Percentiles rank a stretch among this genome's conserved stretches.
phyloP scores from a whole-genome alignment of 192 early-diverging fungal species.

The Coemansia sp. region DNA sequence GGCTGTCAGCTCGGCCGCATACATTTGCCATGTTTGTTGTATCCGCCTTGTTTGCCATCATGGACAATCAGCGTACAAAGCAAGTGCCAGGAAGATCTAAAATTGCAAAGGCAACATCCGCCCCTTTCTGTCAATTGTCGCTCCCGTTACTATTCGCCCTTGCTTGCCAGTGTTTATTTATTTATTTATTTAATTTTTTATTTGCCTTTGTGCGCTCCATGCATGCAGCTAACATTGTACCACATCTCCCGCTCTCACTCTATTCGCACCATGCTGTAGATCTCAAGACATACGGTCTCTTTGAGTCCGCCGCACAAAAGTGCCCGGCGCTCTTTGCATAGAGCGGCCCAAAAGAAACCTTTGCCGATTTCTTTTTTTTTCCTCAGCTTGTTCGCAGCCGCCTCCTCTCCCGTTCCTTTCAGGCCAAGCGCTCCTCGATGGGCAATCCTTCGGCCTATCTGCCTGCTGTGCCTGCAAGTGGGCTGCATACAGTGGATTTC shows the following conservation, averaged over 20 bases:
- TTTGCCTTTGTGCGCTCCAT: slow-evolving; percentile 1
- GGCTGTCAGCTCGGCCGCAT: not conserved
- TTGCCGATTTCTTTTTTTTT: not conserved
- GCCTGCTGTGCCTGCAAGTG: not conserved
- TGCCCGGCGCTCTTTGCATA: slow-evolving; percentile 40
- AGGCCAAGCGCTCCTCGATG: not conserved
- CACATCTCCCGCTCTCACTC: not conserved
- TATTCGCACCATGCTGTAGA: slow-evolving; percentile 27
- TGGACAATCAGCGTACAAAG: slow-evolving; percentile 1
- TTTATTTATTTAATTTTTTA: slow-evolving; percentile 12
- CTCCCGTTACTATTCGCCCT: slow-evolving; percentile 5
- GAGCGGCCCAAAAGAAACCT: slow-evolving; percentile 7
- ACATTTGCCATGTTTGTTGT: not conserved
- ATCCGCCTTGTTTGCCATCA: not conserved
- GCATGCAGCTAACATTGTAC: not conserved
- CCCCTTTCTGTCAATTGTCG: not conserved
- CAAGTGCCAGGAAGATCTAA: slow-evolving; percentile 1
- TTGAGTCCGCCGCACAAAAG: slow-evolving; percentile 36
- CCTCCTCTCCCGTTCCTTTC: not conserved
- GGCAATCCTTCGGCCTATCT: not conserved
- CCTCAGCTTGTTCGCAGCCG: not conserved
- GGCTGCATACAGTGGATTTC: not conserved
- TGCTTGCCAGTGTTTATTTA: slow-evolving; percentile 1
- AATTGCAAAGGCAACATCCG: not conserved
- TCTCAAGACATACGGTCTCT: slow-evolving; percentile 44